These are phyloP conservation scores for Emiliania huxleyi DNA, from an alignment of 78 protist genomes.

Conservation along the genomic window DNA sequence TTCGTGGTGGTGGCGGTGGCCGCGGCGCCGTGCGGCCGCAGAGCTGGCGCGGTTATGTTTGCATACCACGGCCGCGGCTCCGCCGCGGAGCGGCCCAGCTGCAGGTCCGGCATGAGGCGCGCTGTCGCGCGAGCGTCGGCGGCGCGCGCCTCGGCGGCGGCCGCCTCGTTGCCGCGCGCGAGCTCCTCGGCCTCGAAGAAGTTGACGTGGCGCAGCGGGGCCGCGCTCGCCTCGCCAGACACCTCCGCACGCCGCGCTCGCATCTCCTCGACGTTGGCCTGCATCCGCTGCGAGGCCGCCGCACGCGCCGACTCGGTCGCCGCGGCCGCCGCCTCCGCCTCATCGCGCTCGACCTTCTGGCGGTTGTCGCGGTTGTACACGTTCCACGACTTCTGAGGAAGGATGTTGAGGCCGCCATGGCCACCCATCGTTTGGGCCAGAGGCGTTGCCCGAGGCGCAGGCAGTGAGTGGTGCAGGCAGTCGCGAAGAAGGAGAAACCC, in stretches of 20 bases:
- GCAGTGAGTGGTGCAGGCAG: no score
- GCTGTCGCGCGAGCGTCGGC: not conserved
- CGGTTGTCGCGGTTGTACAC: not conserved
- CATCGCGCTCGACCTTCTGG: not conserved
- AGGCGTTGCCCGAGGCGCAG: no score
- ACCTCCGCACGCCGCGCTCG: not conserved
- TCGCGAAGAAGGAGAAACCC: no score
- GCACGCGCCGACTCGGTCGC: not conserved
- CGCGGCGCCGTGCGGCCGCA: no score
- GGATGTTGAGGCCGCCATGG: not conserved
- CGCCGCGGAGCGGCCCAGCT: not conserved
- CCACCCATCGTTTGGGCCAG: no score
- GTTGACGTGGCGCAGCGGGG: not conserved
- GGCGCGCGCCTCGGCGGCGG: not conserved
- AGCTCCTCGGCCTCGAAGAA: not conserved
- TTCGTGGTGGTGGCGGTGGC: no score
- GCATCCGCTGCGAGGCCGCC: not conserved
- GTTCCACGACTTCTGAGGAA: not conserved
- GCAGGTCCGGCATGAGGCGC: not conserved
- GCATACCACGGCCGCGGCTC: not conserved
- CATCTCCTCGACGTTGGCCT: not conserved
- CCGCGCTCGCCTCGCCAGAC: not conserved
- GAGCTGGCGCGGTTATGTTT: no score
- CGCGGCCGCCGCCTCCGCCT: not conserved
- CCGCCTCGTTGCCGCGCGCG: not conserved